Conservation (phyloP, 768 basidiomycete genomes). For the Lactarius quietus region DNA sequence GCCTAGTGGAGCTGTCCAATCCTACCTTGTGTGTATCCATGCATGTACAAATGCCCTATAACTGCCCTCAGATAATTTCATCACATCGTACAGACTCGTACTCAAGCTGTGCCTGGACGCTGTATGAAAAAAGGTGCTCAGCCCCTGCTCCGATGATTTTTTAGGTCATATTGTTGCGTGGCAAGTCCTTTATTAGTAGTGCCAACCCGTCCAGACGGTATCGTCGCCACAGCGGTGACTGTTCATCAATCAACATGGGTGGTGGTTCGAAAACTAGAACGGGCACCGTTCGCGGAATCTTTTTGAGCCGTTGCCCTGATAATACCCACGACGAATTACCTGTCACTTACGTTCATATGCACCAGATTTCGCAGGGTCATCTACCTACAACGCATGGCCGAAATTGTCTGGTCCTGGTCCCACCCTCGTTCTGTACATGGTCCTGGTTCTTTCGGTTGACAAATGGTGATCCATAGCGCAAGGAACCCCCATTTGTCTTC, state of each 20-base stretch:
- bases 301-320: background rate
- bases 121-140: background rate
- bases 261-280: background rate
- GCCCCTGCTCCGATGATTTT: slow-evolving; percentile 1
- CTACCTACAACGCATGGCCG: background rate
- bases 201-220: background rate
- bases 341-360: slow-evolving; percentile 7
- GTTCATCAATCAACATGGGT: background rate
- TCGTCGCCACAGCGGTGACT: background rate
- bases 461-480: background rate
- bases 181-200: background rate
- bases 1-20: background rate
- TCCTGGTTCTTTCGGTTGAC: background rate
- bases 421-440: slow-evolving; percentile 4
- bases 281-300: background rate
- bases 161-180: background rate
- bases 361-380: slow-evolving; percentile 12
- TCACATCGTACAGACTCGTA: background rate
- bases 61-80: background rate
- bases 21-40: slow-evolving; percentile 1
- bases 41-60: no score
- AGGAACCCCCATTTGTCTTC: background rate
- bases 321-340: slow-evolving; percentile 1
- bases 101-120: slow-evolving; percentile 10
- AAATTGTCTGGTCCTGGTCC: background rate